Conservation (phyloP, 2,329 filamentous ascomycete species). For the Bipolaris oryzae region DNA sequence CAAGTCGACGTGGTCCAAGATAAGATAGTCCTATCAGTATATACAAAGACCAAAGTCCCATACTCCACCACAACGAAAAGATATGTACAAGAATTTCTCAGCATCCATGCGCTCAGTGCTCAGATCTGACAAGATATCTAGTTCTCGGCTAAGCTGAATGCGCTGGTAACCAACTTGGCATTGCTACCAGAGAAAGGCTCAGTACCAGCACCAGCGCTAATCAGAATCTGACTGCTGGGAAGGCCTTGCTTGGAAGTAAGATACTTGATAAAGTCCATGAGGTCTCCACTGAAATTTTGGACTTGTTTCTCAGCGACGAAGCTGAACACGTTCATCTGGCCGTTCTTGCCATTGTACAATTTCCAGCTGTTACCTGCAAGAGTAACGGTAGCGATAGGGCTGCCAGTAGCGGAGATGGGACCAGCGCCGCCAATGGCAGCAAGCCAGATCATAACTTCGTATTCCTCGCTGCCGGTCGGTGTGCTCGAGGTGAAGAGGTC, state of each 20-base stretch:
- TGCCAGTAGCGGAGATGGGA: constrained; percentile 64
- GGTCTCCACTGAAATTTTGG: constrained; percentile 62
- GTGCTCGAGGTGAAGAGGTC: constrained; percentile 64
- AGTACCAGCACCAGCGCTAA: constrained; percentile 61
- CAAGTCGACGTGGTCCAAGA: background rate
- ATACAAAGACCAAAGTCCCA: background rate
- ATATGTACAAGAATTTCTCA: constrained; percentile 4
- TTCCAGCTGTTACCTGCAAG: constrained; percentile 63
- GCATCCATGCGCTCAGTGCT: background rate
- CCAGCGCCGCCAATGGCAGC: constrained; percentile 63
- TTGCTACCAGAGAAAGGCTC: constrained; percentile 62
- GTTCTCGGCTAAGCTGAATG: constrained; percentile 45
- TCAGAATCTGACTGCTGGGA: constrained; percentile 58
- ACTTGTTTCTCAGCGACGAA: constrained; percentile 60
- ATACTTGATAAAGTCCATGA: constrained; percentile 64
- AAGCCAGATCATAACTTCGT: constrained; percentile 72
- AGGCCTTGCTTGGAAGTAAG: constrained; percentile 58
- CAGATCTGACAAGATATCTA: constrained; percentile 11
- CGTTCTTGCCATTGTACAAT: constrained; percentile 66
- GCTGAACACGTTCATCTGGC: constrained; percentile 64
- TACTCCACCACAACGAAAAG: background rate
- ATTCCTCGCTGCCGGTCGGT: constrained; percentile 56
- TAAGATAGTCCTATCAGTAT: background rate
- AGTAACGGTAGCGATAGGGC: constrained; percentile 59
- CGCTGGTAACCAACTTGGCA: constrained; percentile 52